Base-by-base conservation (phyloP, 1,284 basidiomycete species). In the Marasmius sp. region DNA sequence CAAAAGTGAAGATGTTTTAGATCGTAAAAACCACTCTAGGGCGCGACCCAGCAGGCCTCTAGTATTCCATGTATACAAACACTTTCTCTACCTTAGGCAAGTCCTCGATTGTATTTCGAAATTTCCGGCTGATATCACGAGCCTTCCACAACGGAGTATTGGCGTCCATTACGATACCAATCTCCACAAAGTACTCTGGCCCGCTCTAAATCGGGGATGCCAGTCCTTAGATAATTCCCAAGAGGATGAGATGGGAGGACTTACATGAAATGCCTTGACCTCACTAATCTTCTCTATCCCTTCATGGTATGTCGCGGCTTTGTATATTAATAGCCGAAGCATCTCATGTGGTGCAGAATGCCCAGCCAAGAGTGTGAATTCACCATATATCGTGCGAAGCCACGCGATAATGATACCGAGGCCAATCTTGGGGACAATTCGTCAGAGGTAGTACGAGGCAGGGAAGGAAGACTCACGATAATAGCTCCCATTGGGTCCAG, bases 21-120 rank as follows among this genome's bases (percentile, higher is more conserved):
- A 27, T 27, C 27, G 5, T 27, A 5, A 27, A 27, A 27, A 27
- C 27, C 27, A 27, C 5, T 27, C 27, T 27, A 27, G 27, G 5
- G 27, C 27, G 27, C 27, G 27, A 27, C 27, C 27, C 27, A 27
- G 27, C 27, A 27, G 27, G 27, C 27, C 27, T 91, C 78, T 97
- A 95, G 70, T 97, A 91, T 75, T 97, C 95, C 58, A 97, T 93
- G 71, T 97, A 95, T 16, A 97, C 95, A 72, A 95, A 95, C 43
- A 93, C 94, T 53, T 95, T 81, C 67, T 94, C 95, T 58, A 98
- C 95, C 67, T 93, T 91, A 0, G 95, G 95, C 47, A 99, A 79
- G 20, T 88, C 85, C 74, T 99, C 97, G 56, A 99, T 87, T 77
- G 94, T 94, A 75, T 98, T 95, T 73, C 98, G 96, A 33, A 98